These are phyloP conservation scores for Colletotrichum melonis DNA, from an alignment of 2,329 filamentous ascomycete species.

Conservation along the genomic window DNA sequence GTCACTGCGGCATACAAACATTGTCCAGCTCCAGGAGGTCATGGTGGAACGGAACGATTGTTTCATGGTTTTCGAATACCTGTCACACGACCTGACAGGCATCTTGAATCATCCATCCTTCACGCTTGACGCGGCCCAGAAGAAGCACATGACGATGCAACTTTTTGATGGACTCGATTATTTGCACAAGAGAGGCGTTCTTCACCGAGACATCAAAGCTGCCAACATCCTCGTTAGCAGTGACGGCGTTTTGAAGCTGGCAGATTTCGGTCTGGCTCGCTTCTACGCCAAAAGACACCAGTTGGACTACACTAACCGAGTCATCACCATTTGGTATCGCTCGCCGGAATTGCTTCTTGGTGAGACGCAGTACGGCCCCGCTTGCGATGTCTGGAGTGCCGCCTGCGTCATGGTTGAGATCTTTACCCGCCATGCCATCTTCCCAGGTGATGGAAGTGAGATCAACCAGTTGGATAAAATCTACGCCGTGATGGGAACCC, in stretches of 20 bases:
- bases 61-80: conserved; percentile 99
- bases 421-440: conserved; percentile 92
- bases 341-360: conserved; percentile 91
- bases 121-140: conserved; percentile 84
- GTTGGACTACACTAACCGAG: conserved; percentile 96
- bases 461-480: conserved; percentile 97
- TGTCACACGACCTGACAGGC: conserved; percentile 95
- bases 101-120: conserved; percentile 95
- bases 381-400: conserved; percentile 96
- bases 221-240: conserved; percentile 97
- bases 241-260: conserved; percentile 88
- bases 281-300: conserved; percentile 95
- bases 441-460: conserved; percentile 95
- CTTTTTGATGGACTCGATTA: conserved; percentile 96
- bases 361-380: conserved; percentile 89
- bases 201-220: conserved; percentile 98
- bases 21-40: conserved; percentile 86
- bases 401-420: conserved; percentile 98
- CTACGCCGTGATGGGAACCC: conserved; percentile 92
- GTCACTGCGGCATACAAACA: conserved; percentile 83
- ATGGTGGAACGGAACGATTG: conserved; percentile 99
- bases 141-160: conserved; percentile 92
- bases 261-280: conserved; percentile 94
- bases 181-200: conserved; percentile 89
- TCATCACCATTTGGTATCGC: conserved; percentile 99